Evolutionary conservation across 2,329 filamentous ascomycete species (phyloP).

Genomic region (Chrysosporium queenslandicum): DNA sequence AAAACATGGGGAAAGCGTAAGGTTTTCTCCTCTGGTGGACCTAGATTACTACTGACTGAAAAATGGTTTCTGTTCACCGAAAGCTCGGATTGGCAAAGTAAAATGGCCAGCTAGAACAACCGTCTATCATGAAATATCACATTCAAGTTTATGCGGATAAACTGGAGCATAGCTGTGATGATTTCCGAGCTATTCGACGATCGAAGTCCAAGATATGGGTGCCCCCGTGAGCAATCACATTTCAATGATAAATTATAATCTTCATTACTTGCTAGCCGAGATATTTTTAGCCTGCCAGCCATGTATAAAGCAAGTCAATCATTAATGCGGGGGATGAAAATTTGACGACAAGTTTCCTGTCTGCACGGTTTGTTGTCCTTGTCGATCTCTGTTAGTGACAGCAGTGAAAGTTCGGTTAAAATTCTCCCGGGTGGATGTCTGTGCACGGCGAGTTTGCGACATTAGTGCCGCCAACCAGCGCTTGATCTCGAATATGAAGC

Average conservation of each 20-base stretch:
- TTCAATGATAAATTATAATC: too few relatives aligned
- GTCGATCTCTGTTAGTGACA: not conserved
- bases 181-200: not conserved
- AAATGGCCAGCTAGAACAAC: too few relatives aligned
- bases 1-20: not conserved
- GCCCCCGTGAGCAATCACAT: not conserved
- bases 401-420: not conserved
- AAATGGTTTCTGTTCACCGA: conserved; percentile 1
- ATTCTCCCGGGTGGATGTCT: not conserved
- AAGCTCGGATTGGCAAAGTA: not conserved
- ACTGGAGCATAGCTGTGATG: not conserved
- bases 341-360: not conserved
- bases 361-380: not conserved
- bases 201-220: not conserved
- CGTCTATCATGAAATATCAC: too few relatives aligned
- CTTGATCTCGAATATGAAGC: not conserved
- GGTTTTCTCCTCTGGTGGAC: not conserved
- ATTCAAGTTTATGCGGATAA: too few relatives aligned
- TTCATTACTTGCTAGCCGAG: too few relatives aligned
- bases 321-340: not conserved
- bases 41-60: not conserved
- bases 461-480: not conserved
- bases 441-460: not conserved
- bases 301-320: not conserved
- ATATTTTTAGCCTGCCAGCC: not conserved